Conservation (phyloP, 2,329 filamentous ascomycete species). For the Dactylellina sp. region DNA sequence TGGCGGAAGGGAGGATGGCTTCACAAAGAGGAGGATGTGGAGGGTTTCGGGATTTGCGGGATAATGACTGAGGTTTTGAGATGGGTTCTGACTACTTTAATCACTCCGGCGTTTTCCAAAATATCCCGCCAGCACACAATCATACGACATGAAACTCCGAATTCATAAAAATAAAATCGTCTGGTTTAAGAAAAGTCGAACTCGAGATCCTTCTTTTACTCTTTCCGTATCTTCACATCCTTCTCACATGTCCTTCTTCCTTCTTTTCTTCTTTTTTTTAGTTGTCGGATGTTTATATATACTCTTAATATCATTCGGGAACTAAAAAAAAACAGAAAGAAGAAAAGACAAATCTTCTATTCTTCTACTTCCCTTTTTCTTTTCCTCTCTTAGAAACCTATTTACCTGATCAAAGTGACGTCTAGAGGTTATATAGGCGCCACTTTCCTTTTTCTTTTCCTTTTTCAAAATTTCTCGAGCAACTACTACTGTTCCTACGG, state of each 20-base stretch:
- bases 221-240: background rate
- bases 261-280: slow-evolving; percentile 24
- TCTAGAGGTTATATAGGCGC: too few species aligned
- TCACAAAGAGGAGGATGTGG: too few species aligned
- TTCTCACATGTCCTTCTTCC: slow-evolving; percentile 20
- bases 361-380: slow-evolving; percentile 2
- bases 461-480: background rate
- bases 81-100: too few species aligned
- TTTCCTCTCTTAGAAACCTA: background rate
- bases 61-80: too few species aligned
- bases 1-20: too few species aligned
- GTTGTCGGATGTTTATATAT: slow-evolving; percentile 28
- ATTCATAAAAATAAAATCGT: slow-evolving; percentile 7
- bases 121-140: too few species aligned
- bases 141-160: too few species aligned
- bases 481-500: too few species aligned
- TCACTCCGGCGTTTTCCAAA: too few species aligned
- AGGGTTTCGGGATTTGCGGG: too few species aligned
- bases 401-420: too few species aligned
- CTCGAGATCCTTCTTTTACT: background rate
- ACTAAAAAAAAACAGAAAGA: too few species aligned
- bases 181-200: slow-evolving; percentile 23
- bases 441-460: slow-evolving; percentile 2
- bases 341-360: background rate
- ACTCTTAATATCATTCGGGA: slow-evolving; percentile 42